Percentiles rank a stretch among this genome's conserved stretches.
Evolutionary conservation across 2,329 filamentous ascomycete genomes (phyloP).

Genomic region (Alternaria solani): DNA sequence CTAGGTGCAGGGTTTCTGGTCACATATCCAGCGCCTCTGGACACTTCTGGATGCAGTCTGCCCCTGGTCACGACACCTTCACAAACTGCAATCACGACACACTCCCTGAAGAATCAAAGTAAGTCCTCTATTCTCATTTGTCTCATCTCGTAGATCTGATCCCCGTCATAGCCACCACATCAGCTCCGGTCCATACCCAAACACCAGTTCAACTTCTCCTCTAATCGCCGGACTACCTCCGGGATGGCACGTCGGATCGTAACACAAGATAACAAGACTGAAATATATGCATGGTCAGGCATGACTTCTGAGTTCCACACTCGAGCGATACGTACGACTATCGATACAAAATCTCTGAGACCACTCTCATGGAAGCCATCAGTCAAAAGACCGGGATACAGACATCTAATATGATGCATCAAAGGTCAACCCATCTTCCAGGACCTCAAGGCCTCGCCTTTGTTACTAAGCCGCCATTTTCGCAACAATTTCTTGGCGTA

Average conservation of each 20-base stretch:
- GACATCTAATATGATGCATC: background rate
- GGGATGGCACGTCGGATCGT: background rate
- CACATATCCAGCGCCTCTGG: background rate
- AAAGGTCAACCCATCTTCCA: background rate
- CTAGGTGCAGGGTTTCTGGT: background rate
- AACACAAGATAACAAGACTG: background rate
- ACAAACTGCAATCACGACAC: background rate
- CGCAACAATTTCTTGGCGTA: conserved; percentile 3
- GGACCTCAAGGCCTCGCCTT: conserved; percentile 2
- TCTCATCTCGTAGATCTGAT: background rate
- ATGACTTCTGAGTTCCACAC: background rate
- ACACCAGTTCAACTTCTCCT: background rate
- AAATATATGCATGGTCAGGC: background rate
- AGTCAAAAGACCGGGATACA: background rate
- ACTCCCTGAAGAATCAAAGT: background rate
- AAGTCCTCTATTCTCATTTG: background rate
- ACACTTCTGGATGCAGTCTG: background rate
- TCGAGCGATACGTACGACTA: background rate
- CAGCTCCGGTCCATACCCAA: background rate
- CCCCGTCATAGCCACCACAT: background rate
- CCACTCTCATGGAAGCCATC: background rate
- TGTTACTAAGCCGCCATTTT: conserved; percentile 8
- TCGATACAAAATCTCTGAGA: background rate
- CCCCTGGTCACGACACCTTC: background rate
- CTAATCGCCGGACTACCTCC: background rate